phyloP scores from a whole-genome alignment of 208 protist genomes.

The Wallacemonas rigidus region DNA sequence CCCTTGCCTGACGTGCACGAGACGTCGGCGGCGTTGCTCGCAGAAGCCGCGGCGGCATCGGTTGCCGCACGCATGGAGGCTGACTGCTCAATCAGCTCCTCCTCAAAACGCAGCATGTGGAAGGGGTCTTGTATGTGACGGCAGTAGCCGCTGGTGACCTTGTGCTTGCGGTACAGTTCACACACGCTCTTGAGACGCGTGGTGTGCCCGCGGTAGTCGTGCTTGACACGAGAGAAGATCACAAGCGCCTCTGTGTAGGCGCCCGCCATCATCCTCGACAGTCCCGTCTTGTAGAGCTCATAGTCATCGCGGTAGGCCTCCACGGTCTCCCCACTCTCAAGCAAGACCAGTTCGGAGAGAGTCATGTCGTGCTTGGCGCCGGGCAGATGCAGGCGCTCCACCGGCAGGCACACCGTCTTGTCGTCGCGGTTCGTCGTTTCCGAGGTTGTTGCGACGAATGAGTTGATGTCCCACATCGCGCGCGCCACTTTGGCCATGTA shows the following conservation, averaged over 20 bases:
- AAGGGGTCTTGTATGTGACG: slow-evolving; percentile 6
- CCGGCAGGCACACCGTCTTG: slow-evolving; percentile 34
- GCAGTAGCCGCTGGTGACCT: slow-evolving; percentile 14
- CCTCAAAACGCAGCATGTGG: slow-evolving; percentile 2
- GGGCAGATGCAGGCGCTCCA: slow-evolving; percentile 54
- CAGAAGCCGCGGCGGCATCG: neutral
- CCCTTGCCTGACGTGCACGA: slow-evolving; percentile 6
- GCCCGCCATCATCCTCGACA: slow-evolving; percentile 13
- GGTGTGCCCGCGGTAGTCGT: slow-evolving; percentile 15
- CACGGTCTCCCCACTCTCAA: neutral
- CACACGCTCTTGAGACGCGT: slow-evolving; percentile 18
- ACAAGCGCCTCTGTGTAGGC: slow-evolving; percentile 6
- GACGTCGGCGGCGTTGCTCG: slow-evolving; percentile 1
- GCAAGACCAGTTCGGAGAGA: slow-evolving; percentile 53
- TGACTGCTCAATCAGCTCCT: neutral
- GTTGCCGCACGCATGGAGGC: neutral
- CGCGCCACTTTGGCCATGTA: slow-evolving; percentile 45
- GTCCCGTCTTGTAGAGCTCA: slow-evolving; percentile 10
- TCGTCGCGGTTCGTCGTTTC: slow-evolving; percentile 41
- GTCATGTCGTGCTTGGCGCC: slow-evolving; percentile 41
- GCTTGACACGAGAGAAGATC: slow-evolving; percentile 3
- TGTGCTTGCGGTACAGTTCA: slow-evolving; percentile 16
- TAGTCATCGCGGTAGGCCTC: slow-evolving; percentile 9
- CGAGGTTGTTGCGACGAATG: slow-evolving; percentile 56
- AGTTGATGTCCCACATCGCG: slow-evolving; percentile 61